phyloP scores from a whole-genome alignment of 768 basidiomycete species.

The Panellus pusillus region DNA sequence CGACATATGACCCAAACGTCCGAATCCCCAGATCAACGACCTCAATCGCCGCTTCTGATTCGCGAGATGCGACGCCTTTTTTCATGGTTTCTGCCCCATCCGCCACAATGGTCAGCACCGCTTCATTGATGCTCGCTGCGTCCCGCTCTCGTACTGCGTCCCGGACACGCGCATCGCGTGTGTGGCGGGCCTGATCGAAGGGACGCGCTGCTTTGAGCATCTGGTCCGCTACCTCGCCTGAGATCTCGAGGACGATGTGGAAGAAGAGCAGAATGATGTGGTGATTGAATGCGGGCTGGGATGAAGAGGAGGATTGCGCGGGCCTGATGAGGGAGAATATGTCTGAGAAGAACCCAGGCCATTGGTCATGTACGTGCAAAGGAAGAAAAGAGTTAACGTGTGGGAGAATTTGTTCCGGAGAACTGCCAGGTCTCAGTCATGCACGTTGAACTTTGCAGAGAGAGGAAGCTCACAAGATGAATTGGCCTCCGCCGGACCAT shows the following conservation, averaged over 20 bases:
- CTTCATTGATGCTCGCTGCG: slow-evolving; percentile 82
- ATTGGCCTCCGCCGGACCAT: slow-evolving; percentile 79
- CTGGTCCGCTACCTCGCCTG: slow-evolving; percentile 96
- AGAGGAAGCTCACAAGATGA: slow-evolving; percentile 66
- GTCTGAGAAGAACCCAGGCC: slow-evolving; percentile 83
- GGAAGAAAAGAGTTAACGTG: slow-evolving; percentile 85
- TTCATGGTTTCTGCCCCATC: slow-evolving; percentile 71
- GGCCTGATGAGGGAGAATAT: slow-evolving; percentile 72
- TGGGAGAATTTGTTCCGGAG: slow-evolving; percentile 95
- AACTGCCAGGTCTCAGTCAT: slow-evolving; percentile 44
- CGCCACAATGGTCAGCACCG: slow-evolving; percentile 79
- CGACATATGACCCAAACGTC: slow-evolving; percentile 91
- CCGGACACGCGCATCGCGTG: slow-evolving; percentile 80
- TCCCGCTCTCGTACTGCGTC: slow-evolving; percentile 91
- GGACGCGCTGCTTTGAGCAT: slow-evolving; percentile 85
- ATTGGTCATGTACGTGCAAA: slow-evolving; percentile 82
- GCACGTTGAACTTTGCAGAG: background rate
- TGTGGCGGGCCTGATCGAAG: slow-evolving; percentile 68
- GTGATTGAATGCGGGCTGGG: slow-evolving; percentile 67
- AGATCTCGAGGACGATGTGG: slow-evolving; percentile 91
- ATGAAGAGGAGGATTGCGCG: slow-evolving; percentile 53
- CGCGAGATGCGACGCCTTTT: slow-evolving; percentile 44
- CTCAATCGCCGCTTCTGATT: slow-evolving; percentile 64
- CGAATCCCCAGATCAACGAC: slow-evolving; percentile 90
- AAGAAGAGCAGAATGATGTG: slow-evolving; percentile 89